Conservation (phyloP, 73 alveolate species). For the Paramecium bursaria region DNA sequence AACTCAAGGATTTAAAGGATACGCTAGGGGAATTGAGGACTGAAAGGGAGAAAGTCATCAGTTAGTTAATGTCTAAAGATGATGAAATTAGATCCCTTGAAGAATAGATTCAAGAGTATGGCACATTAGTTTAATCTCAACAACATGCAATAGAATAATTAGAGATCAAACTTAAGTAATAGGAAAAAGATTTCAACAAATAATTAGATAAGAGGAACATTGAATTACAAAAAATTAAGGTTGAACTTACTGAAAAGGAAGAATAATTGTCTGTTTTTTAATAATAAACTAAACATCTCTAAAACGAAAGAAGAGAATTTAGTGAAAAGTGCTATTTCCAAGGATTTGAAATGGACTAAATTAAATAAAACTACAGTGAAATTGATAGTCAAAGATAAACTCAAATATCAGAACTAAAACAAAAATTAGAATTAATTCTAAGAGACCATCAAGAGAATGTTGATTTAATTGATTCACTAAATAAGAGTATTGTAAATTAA, state of each 20-base stretch:
- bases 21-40: conserved; percentile 31
- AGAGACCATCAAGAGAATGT: conserved; percentile 43
- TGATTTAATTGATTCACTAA: conserved; percentile 2
- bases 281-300: conserved; percentile 28
- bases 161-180: background rate
- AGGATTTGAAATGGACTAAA: conserved; percentile 29
- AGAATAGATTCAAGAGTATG: conserved; percentile 7
- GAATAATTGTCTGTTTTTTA: conserved; percentile 23
- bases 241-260: conserved; percentile 1
- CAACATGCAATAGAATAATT: conserved; percentile 11
- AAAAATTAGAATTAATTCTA: conserved; percentile 1
- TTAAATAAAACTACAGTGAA: conserved; percentile 16
- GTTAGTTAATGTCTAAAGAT: conserved; percentile 7
- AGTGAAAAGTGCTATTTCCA: conserved; percentile 39
- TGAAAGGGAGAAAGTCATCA: conserved; percentile 39
- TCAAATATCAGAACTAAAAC: conserved; percentile 32
- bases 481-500: conserved; percentile 3
- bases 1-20: conserved; percentile 11
- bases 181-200: conserved; percentile 35
- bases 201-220: conserved; percentile 21
- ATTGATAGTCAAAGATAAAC: conserved; percentile 39
- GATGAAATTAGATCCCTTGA: background rate
- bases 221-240: conserved; percentile 9
- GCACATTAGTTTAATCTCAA: background rate
- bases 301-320: conserved; percentile 48